A percentile compares a stretch with the other conserved stretches of the same genome.
Evolutionary conservation across 108 stramenopile species (phyloP).

Genomic region (Licmophora abbreviata): DNA sequence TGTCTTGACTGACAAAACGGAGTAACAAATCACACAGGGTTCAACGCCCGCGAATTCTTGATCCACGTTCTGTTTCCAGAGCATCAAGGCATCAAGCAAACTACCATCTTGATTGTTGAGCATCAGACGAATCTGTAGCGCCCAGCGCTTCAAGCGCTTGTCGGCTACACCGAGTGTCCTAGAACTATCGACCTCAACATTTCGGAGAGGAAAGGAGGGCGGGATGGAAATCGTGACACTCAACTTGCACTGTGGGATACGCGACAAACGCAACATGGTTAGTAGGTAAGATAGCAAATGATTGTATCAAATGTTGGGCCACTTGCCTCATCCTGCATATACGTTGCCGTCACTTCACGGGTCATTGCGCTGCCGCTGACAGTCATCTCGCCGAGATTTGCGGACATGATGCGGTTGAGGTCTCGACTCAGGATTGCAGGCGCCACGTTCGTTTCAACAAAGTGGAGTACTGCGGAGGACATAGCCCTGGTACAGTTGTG

Average conservation of each 20-base stretch:
- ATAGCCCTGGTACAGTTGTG: constrained; percentile 58
- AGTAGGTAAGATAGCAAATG: not conserved
- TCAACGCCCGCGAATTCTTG: constrained; percentile 98
- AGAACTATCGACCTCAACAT: constrained; percentile 76
- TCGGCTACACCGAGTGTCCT: constrained; percentile 72
- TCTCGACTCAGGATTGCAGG: constrained; percentile 61
- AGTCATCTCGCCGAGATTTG: constrained; percentile 66
- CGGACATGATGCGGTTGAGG: constrained; percentile 50
- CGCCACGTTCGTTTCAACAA: constrained; percentile 64
- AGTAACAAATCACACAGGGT: constrained; percentile 97
- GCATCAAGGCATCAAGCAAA: constrained; percentile 81
- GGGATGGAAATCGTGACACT: constrained; percentile 65
- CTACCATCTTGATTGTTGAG: constrained; percentile 81
- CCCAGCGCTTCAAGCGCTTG: constrained; percentile 71
- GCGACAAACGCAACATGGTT: not conserved
- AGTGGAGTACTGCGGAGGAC: constrained; percentile 34
- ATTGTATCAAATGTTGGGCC: not conserved
- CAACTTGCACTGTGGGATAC: constrained; percentile 41
- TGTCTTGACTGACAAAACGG: constrained; percentile 85
- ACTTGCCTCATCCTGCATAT: constrained; percentile 77
- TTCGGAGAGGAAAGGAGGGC: constrained; percentile 64
- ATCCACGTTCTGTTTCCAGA: constrained; percentile 97
- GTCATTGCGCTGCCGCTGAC: constrained; percentile 60
- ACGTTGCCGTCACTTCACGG: constrained; percentile 69
- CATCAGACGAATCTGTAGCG: constrained; percentile 73